Conservation (phyloP, 2,329 filamentous ascomycete genomes). For the Cladobotryum protrusum region DNA sequence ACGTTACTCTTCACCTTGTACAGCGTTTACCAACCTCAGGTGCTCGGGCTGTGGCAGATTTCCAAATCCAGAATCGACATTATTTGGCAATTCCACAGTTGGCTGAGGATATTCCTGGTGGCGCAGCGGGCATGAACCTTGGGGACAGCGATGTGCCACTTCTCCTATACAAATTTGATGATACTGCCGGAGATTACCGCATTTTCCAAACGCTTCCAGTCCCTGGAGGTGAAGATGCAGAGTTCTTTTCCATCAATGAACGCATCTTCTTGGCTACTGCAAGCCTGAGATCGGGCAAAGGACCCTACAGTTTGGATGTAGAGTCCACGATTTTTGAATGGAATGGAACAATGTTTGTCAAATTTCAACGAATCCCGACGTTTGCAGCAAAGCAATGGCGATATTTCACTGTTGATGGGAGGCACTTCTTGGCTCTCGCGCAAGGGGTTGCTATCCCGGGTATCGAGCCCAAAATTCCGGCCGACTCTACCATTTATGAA, state of each 20-base stretch:
- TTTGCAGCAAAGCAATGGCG: slow-evolving; percentile 6
- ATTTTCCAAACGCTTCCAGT: slow-evolving; percentile 3
- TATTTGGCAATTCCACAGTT: background rate
- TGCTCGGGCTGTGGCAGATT: background rate
- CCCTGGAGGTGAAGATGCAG: slow-evolving; percentile 6
- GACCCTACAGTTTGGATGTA: background rate
- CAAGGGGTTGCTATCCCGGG: slow-evolving; percentile 1
- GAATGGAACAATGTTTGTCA: background rate
- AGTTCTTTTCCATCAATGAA: slow-evolving; percentile 2
- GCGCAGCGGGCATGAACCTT: background rate
- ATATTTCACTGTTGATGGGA: background rate
- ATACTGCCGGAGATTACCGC: background rate
- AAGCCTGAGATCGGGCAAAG: background rate
- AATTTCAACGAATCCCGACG: slow-evolving; percentile 4
- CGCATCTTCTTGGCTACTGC: slow-evolving; percentile 3
- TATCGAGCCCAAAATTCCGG: background rate
- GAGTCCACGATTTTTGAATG: slow-evolving; percentile 7
- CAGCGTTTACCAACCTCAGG: background rate
- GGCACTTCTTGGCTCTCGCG: slow-evolving; percentile 5
- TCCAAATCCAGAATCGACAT: background rate
- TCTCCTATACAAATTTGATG: background rate
- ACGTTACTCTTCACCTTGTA: background rate
- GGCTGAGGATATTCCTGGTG: background rate
- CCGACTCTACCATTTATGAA: background rate
- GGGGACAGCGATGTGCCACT: background rate